These are phyloP conservation scores for Ceratobasidium sp. DNA, from an alignment of 1,284 basidiomycete genomes.

Conservation along the genomic window DNA sequence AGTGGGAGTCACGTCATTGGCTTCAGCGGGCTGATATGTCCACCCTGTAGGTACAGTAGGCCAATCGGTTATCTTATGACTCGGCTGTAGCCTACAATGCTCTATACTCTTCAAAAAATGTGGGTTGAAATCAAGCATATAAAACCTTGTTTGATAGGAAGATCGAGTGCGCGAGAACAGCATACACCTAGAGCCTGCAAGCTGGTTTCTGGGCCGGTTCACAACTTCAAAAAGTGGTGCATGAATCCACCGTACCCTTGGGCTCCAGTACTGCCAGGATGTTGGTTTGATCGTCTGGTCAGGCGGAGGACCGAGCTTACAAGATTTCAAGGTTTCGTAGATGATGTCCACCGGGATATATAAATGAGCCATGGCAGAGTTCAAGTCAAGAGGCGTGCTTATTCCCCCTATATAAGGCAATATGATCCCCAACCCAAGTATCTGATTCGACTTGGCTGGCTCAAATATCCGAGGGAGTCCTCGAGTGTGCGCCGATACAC, in stretches of 20 bases:
- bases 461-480: conserved; percentile 19
- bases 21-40: conserved; percentile 2
- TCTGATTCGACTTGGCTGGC: not conserved
- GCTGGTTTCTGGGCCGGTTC: not conserved
- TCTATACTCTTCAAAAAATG: not conserved
- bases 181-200: not conserved
- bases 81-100: not conserved
- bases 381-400: no score
- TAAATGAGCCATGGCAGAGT: not conserved
- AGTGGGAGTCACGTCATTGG: conserved; percentile 18
- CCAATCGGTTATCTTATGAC: not conserved
- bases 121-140: conserved; percentile 12
- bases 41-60: not conserved
- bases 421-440: not conserved
- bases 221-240: not conserved
- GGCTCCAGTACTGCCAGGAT: conserved; percentile 13
- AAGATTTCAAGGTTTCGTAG: not conserved
- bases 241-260: conserved; percentile 6
- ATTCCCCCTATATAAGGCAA: not conserved
- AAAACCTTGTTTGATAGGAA: not conserved
- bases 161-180: not conserved
- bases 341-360: not conserved
- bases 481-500: not conserved
- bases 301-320: not conserved
- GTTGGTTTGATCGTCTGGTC: not conserved